Conservation (phyloP, 2,329 filamentous ascomycete species). For the Fusarium cyanostomum region DNA sequence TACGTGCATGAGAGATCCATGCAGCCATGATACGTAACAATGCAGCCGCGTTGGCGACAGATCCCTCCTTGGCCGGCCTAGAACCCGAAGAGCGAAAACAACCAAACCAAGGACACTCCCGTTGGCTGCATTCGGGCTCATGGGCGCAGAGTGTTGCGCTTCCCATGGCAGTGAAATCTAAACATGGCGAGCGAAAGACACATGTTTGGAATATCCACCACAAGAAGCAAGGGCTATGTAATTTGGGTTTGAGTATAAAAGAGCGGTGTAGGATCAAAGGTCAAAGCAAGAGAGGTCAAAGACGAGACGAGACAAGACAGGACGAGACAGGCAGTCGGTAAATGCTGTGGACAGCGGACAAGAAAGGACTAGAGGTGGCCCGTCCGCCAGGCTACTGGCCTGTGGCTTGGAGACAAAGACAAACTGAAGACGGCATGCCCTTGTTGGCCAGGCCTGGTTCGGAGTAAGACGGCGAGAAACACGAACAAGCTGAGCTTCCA, state of each 20-base stretch:
- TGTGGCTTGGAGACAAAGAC: constrained; percentile 38
- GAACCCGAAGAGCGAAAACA: constrained; percentile 23
- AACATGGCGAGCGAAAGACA: constrained; percentile 30
- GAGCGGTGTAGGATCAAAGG: constrained; percentile 40
- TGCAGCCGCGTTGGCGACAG: constrained; percentile 30
- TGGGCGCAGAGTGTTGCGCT: constrained; percentile 12
- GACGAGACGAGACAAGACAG: constrained; percentile 34
- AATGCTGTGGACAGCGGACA: constrained; percentile 26
- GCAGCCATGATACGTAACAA: constrained; percentile 43
- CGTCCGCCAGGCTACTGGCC: constrained; percentile 21
- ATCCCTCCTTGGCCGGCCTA: constrained; percentile 25
- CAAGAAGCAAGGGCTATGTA: constrained; percentile 24
- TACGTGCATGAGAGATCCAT: constrained; percentile 39
- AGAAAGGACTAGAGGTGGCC: constrained; percentile 12
- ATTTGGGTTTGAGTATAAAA: constrained; percentile 39
- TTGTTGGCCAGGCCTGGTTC: constrained; percentile 18
- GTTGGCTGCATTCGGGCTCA: constrained; percentile 27
- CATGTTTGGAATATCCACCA: constrained; percentile 31
- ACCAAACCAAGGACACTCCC: constrained; percentile 22
- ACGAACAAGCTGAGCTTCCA: constrained; percentile 27
- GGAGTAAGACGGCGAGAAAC: constrained; percentile 32
- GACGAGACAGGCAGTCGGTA: constrained; percentile 30
- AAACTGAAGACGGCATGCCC: constrained; percentile 4
- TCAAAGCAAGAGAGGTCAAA: constrained; percentile 32
- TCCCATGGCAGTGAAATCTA: constrained; percentile 20